Percentiles rank a stretch among this genome's conserved stretches.
These are phyloP conservation scores for Pisolithus marmoratus DNA, from an alignment of 768 basidiomycete species.

Conservation along the genomic window DNA sequence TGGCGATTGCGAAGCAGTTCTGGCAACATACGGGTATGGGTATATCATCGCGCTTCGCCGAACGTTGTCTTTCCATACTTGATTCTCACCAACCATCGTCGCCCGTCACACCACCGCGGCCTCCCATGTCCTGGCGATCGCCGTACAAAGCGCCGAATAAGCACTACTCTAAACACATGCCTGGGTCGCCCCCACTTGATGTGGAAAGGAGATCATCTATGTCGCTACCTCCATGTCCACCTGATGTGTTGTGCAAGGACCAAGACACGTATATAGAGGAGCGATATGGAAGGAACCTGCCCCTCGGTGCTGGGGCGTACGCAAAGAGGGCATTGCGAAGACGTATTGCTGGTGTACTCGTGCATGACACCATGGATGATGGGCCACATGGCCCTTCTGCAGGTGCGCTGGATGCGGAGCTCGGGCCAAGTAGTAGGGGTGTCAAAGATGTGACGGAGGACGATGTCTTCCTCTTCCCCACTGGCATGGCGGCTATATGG, in stretches of 20 bases:
- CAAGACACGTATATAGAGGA: constrained; percentile 82
- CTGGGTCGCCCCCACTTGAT: constrained; percentile 5
- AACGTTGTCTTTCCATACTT: constrained; percentile 71
- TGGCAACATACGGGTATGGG: constrained; percentile 96
- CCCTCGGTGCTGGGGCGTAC: constrained; percentile 60
- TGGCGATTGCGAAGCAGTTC: constrained; percentile 75
- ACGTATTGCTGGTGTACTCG: constrained; percentile 80
- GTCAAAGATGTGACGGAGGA: constrained; percentile 68
- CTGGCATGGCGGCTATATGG: constrained; percentile 96
- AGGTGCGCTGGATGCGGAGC: constrained; percentile 38
- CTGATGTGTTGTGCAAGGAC: constrained; percentile 55
- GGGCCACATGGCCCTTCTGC: constrained; percentile 33
- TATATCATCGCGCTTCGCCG: constrained; percentile 83
- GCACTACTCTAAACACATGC: constrained; percentile 44
- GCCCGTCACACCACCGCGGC: constrained; percentile 22
- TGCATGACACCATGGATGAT: constrained; percentile 46
- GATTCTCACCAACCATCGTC: constrained; percentile 20
- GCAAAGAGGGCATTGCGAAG: constrained; percentile 87
- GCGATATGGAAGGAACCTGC: constrained; percentile 89
- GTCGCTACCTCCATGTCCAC: constrained; percentile 2
- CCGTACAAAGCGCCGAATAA: constrained; percentile 46
- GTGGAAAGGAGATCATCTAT: constrained; percentile 2
- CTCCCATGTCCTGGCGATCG: constrained; percentile 22
- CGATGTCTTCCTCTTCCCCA: constrained; percentile 84
- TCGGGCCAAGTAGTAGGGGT: constrained; percentile 65